Base-by-base conservation (phyloP, 257 asterid genomes). In the Solanum lignicaule region DNA sequence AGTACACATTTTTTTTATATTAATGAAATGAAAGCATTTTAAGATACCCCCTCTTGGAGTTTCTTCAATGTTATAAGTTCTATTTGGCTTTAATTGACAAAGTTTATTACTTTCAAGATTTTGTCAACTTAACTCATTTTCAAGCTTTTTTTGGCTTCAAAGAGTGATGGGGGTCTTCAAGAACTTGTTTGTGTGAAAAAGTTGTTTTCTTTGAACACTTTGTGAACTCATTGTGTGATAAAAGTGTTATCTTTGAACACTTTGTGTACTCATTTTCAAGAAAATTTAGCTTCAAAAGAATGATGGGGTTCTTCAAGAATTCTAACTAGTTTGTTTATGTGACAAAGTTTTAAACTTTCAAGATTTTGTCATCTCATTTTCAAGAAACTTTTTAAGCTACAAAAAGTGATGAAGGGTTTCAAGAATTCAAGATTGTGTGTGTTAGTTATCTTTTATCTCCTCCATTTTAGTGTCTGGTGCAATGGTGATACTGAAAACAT, bases 401-500 rank as follows among this genome's bases (percentile, higher is more conserved):
- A 4, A 87, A 69, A 43, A 87, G 68, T 69, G 87, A 94, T 93
- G 97, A 91, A 69, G 90, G 89, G 35, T 90, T 85, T 91, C 33
- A 89, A 84, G 66, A 18, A 2, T 62, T 52, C 82, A 83, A 68
- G 93, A 12, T 69, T 23, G 0, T 87, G 90, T 87, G 87, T 52
- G 66, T 43, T 93, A 48, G 39, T 91, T 68, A 89, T 87, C 69
- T 29, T 92, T 1, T 92, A 87, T 88, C 27, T 90, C 10, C 46
- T 92, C 48, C 69, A 39, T 69, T 82, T 89, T 83, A 69, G 90
- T 88, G 89, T 79, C 2, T 84, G 87, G 71, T 94, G 98, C 91
- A 90, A 90, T 72, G 98, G 95, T 79, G 94, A 93, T 39, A 94
- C 72, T 87, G 98, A 90, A 16, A 83, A 81, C 79, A 86, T 89